Conservation (phyloP, 805 yeast genomes). For the Ogataea siamensis region DNA sequence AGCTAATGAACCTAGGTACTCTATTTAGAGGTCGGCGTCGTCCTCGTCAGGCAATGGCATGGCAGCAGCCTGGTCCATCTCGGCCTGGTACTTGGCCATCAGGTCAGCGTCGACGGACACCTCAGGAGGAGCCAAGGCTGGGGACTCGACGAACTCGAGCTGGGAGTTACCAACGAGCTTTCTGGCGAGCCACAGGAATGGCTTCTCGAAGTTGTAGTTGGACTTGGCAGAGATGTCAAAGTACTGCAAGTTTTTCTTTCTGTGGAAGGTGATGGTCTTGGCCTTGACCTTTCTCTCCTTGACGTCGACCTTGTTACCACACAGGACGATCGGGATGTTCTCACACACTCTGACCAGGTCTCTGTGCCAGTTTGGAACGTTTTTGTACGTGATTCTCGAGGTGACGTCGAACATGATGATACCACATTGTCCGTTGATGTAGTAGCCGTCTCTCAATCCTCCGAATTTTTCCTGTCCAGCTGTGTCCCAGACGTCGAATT, state of each 20-base stretch:
- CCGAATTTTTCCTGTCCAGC: constrained; percentile 99
- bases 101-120: constrained; percentile 94
- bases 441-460: constrained; percentile 99
- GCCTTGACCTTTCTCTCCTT: constrained; percentile 99
- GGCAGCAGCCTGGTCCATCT: constrained; percentile 99
- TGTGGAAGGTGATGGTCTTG: constrained; percentile 99
- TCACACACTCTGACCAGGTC: constrained; percentile 99
- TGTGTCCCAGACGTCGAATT: constrained; percentile 99
- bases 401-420: constrained; percentile 99
- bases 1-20: constrained; percentile 3
- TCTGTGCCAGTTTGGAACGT: constrained; percentile 99
- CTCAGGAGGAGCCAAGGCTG: constrained; percentile 99
- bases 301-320: constrained; percentile 99
- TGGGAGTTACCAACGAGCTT: constrained; percentile 97
- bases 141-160: constrained; percentile 97
- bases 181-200: constrained; percentile 99
- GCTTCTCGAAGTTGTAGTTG: constrained; percentile 99
- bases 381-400: constrained; percentile 98
- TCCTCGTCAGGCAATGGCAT: constrained; percentile 99
- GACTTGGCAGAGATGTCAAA: constrained; percentile 99
- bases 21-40: constrained; percentile 90
- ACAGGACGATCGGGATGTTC: constrained; percentile 97
- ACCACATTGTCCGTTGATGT: constrained; percentile 99
- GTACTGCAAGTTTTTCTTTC: constrained; percentile 99
- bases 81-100: constrained; percentile 98